Percentiles rank a stretch among this genome's conserved stretches.
Conservation (phyloP, 345 rosid genomes). For the Brassica carinata region DNA sequence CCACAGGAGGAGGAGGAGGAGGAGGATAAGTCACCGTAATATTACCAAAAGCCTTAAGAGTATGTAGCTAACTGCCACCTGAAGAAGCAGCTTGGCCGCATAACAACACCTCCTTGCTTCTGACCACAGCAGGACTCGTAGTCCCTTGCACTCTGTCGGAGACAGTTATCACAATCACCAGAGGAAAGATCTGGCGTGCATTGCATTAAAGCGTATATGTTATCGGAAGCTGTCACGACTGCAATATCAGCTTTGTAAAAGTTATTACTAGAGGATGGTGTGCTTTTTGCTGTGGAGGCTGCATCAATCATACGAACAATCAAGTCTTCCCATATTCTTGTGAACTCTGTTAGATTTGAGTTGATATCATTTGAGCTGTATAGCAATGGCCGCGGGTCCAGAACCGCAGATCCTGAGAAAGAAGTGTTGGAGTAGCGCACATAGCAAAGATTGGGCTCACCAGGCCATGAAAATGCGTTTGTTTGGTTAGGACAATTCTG, state of each 20-base stretch:
- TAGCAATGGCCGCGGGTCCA: not conserved
- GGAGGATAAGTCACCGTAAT: constrained; percentile 6
- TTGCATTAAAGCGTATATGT: constrained; percentile 19
- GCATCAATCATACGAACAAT: not conserved
- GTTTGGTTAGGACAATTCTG: constrained; percentile 33
- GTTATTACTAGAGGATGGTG: not conserved
- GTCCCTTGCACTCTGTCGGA: not conserved
- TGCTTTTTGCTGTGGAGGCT: not conserved
- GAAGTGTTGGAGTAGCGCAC: constrained; percentile 46
- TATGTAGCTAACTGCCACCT: constrained; percentile 24
- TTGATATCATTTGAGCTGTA: too few relatives aligned
- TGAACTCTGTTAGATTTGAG: not conserved
- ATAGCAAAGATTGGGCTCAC: constrained; percentile 30
- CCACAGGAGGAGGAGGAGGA: not conserved
- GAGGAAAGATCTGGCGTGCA: constrained; percentile 26
- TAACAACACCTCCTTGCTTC: constrained; percentile 13
- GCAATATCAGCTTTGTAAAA: not conserved
- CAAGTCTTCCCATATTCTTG: not conserved
- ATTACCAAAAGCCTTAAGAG: constrained; percentile 25
- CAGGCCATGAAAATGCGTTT: constrained; percentile 30
- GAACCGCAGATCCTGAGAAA: constrained; percentile 6
- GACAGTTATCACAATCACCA: constrained; percentile 13
- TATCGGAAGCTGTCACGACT: not conserved
- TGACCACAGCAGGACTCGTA: constrained; percentile 3
- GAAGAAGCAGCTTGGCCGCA: constrained; percentile 28